Evolutionary conservation across 768 basidiomycete genomes (phyloP), one percentile per base, ranked within the genome.

Genomic region (Rubroboletus satanas): DNA sequence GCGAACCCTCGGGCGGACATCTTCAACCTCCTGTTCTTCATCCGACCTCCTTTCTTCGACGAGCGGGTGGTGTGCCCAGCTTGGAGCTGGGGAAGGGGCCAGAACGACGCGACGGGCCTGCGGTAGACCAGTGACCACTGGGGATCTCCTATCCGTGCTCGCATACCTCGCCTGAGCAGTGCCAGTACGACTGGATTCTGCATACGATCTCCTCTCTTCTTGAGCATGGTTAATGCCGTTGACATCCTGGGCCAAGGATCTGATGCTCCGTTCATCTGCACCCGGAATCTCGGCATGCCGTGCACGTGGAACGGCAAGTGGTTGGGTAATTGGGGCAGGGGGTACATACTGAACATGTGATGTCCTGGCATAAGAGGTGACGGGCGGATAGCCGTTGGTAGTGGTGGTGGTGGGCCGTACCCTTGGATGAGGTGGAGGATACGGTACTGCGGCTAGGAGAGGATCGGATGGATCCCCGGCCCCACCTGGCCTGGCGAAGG

Each of bases 401-500:
- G 55, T 35, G 35, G 37, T 45, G 11, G 51, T 7, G 29, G 52
- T 56, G 11, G 57, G n/a, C 7, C 50, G 58, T 39, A 33, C 42
- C 21, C 70, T 62, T 1, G 67, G 63, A 33, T 61, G 66, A 11
- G 64, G 70, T 21, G 68, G 52, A 32, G 69, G 70, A 36, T 67
- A 72, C 2, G 68, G 66, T 12, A 62, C 58, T 15, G 61, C 59
- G 2, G 57, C 47, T 18, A 64, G 46, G 38, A 64, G 64, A 1
- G 56, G 55, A 50, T 71, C 68, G 2, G 53, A 10, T 1, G 57
- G 45, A 28, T 66, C 64, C 39, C 52, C 54, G 47, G 57, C 45
- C 7, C 65, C 67, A 15, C 63, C 68, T 9, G 71, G 66, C 56
- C 75, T 72, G 17, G 72, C 70, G 49, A 79, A 75, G 11, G 73